These are phyloP conservation scores for Psilocybe sp. DNA, from an alignment of 768 basidiomycete species.

Conservation along the genomic window DNA sequence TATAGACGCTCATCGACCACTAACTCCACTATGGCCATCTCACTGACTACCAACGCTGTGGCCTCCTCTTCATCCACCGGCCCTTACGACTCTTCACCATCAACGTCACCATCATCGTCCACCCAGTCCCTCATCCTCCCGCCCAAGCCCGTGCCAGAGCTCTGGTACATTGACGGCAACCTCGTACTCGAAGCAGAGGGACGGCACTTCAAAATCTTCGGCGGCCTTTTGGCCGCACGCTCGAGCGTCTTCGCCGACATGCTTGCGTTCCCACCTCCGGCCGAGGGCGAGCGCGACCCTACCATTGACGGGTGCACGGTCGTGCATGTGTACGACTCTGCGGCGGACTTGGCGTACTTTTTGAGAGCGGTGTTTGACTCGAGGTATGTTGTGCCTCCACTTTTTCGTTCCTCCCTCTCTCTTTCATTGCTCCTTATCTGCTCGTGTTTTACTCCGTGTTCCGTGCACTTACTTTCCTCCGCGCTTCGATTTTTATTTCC, in stretches of 20 bases:
- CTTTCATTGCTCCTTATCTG: neutral
- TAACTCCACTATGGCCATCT: too few species aligned
- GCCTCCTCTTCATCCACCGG: too few species aligned
- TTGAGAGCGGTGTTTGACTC: constrained; percentile 34
- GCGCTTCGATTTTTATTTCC: too few species aligned
- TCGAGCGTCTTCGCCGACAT: constrained; percentile 38
- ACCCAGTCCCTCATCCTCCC: neutral
- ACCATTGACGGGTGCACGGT: constrained; percentile 28
- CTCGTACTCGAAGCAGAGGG: constrained; percentile 34
- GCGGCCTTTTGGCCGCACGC: constrained; percentile 30
- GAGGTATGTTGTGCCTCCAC: constrained; percentile 18
- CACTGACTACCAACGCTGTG: too few species aligned
- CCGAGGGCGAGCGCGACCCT: constrained; percentile 17
- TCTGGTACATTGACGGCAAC: constrained; percentile 41
- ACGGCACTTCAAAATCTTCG: constrained; percentile 31
- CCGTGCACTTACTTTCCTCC: too few species aligned
- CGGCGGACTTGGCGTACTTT: constrained; percentile 31
- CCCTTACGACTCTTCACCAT: too few species aligned
- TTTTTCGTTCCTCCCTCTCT: neutral
- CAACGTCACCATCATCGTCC: too few species aligned
- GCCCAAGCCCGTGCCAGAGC: constrained; percentile 14
- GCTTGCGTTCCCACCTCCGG: constrained; percentile 33
- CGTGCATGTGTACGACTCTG: constrained; percentile 31
- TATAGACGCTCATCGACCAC: too few species aligned
- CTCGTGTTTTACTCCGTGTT: too few species aligned